Conservation (phyloP, 768 basidiomycete genomes). For the Tephrocybe sp. region DNA sequence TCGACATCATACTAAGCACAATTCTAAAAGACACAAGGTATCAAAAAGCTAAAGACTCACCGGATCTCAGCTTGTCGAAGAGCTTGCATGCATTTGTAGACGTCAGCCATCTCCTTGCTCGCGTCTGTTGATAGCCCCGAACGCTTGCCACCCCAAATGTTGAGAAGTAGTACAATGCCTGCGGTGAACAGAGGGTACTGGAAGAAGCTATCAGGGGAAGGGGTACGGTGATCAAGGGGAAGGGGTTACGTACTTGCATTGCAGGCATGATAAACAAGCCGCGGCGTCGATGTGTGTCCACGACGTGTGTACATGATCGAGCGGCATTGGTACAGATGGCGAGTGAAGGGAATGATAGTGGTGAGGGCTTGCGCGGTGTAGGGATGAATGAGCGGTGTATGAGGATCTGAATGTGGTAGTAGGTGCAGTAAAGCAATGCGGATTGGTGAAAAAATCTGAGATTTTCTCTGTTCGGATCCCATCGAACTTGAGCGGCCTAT, state of each 20-base stretch:
- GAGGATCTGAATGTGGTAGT: constrained; percentile 67
- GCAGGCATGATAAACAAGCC: constrained; percentile 29
- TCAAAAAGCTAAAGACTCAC: constrained; percentile 13
- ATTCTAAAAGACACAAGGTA: neutral
- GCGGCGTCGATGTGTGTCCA: constrained; percentile 55
- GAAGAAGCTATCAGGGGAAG: neutral
- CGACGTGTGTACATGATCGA: constrained; percentile 76
- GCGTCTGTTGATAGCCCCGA: constrained; percentile 48
- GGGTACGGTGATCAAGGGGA: constrained; percentile 1
- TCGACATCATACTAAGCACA: neutral
- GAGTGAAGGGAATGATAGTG: constrained; percentile 60
- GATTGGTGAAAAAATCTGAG: constrained; percentile 58
- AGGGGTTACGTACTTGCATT: constrained; percentile 29
- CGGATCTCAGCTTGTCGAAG: constrained; percentile 41
- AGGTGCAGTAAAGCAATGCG: constrained; percentile 47
- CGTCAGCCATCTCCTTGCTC: constrained; percentile 60
- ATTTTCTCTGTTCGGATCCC: constrained; percentile 51
- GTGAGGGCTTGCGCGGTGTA: constrained; percentile 46
- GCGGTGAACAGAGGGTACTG: constrained; percentile 45
- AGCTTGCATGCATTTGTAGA: constrained; percentile 61
- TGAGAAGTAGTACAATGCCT: constrained; percentile 61
- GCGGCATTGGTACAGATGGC: constrained; percentile 83
- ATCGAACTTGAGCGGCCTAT: constrained; percentile 37
- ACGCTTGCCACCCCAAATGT: constrained; percentile 64
- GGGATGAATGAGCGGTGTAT: constrained; percentile 82